Evolutionary conservation across 2,329 filamentous ascomycete genomes (phyloP).

Genomic region (Colletotrichum sp.): DNA sequence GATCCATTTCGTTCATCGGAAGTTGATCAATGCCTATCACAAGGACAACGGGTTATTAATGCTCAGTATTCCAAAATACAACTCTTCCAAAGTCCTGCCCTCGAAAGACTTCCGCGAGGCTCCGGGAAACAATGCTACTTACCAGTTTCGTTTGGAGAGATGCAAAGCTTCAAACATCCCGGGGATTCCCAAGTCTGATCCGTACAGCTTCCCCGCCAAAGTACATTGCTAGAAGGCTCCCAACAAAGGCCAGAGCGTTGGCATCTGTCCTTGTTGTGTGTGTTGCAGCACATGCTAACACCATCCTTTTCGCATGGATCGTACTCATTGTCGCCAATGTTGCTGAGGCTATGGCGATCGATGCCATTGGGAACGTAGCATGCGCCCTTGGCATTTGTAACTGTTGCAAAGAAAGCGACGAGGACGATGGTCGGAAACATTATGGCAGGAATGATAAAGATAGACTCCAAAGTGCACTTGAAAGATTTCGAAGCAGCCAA

Average conservation of each 20-base stretch:
- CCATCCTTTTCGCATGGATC: not conserved
- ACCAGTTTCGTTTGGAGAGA: not conserved
- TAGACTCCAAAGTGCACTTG: not conserved
- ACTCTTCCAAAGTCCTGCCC: not conserved
- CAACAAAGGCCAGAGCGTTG: not conserved
- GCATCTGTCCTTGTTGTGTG: not conserved
- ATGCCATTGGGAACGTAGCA: not conserved
- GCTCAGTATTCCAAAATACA: not conserved
- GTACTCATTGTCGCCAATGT: not conserved
- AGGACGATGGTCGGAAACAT: not conserved
- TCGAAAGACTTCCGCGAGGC: not conserved
- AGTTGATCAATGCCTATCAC: not conserved
- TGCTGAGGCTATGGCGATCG: not conserved
- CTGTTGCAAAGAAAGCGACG: not conserved
- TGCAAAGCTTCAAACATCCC: slow-evolving; percentile 24
- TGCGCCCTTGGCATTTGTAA: not conserved
- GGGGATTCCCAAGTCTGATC: slow-evolving; percentile 24
- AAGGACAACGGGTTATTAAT: not conserved
- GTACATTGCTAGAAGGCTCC: not conserved
- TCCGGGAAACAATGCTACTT: not conserved
- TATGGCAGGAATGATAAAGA: not conserved
- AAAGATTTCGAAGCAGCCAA: not conserved
- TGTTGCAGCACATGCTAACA: not conserved
- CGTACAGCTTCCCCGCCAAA: slow-evolving; percentile 26
- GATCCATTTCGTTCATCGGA: not conserved